These are phyloP conservation scores for Hebeloma cylindrosporum DNA, from an alignment of 768 basidiomycete genomes.

Conservation along the genomic window DNA sequence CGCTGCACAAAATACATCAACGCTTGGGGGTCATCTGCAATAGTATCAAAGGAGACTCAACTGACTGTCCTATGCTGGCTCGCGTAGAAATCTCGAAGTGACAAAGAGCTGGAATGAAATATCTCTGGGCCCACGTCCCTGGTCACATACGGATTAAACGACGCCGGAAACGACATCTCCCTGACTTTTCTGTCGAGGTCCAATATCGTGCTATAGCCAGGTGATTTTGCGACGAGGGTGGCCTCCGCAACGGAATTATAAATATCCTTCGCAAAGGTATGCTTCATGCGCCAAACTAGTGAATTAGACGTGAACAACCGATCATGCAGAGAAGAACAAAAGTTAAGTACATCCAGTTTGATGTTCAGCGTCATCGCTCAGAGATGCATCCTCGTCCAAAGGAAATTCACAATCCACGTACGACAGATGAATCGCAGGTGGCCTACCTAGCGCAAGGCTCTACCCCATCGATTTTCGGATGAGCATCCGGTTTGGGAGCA, in stretches of 20 bases:
- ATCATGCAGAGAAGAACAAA: background rate
- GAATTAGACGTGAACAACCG: background rate
- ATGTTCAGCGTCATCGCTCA: conserved; percentile 43
- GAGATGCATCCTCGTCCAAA: conserved; percentile 49
- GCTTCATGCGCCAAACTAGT: conserved; percentile 59
- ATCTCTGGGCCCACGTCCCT: conserved; percentile 47
- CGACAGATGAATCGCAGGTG: conserved; percentile 56
- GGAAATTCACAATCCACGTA: conserved; percentile 66
- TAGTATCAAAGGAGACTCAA: conserved; percentile 32
- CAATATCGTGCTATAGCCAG: conserved; percentile 45
- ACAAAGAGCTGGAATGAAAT: conserved; percentile 49
- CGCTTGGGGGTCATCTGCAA: background rate
- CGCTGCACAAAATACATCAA: conserved; percentile 26
- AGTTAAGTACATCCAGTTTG: conserved; percentile 49
- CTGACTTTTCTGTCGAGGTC: conserved; percentile 54
- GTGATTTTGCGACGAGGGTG: conserved; percentile 48
- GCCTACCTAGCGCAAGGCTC: conserved; percentile 60
- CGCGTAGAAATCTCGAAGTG: conserved; percentile 53
- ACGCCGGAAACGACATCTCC: conserved; percentile 43
- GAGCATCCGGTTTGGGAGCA: background rate
- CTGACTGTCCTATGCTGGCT: conserved; percentile 60
- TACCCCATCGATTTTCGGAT: conserved; percentile 19
- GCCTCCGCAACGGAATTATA: conserved; percentile 48
- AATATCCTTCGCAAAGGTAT: conserved; percentile 49
- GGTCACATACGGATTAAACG: conserved; percentile 45